Evolutionary conservation across 1,284 basidiomycete genomes (phyloP), one percentile per base, ranked within the genome.

Genomic region (Heterobasidion irregulare): DNA sequence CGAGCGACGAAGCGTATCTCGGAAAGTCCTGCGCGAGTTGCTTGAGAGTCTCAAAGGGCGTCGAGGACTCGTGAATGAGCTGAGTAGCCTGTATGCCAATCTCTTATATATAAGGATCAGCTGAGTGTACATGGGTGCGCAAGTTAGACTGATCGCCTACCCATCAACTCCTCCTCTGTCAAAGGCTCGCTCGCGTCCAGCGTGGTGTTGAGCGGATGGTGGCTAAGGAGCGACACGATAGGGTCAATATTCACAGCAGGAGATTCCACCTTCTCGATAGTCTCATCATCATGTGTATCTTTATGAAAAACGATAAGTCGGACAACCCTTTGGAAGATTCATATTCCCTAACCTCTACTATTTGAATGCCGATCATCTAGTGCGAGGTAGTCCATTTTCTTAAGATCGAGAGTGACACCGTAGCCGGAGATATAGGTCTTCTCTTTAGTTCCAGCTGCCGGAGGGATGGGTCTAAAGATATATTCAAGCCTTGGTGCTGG

Each of bases 381-480:
- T 2, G 91, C 94, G 13, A 98, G 81, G 66, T 99, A 99, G 67
- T 99, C 96, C 74, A 86, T 98, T 72, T 96, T 98, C 75, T 99
- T 99, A 62, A 99, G 72, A 63, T 97, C 93, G 55, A 99, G 76
- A 33, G 89, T 79, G 7, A 95, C 94, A 3, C 95, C 95, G 63
- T 93, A 99, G 6, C 96, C 95, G 7, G 89, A 83, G 5, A 98
- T 72, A 58, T 80, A 79, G 55, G 69, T 78, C 12, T 70, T 67
- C 8, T 63, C 56, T 0, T 57, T 59, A 0, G 55, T 8, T 8
- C 61, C 48, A 41, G 3, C 58, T 59, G 5, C 51, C 38, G 78
- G 75, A 2, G 85, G 80, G 12, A 82, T 73, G 58, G 86, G 84
- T 12, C 93, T 80, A 54, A 94, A 78, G 13, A 94, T 74, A 63